Percentiles rank a stretch among this genome's conserved stretches.
Evolutionary conservation across 208 protist genomes (phyloP).

Genomic region (Angomonas deanei): DNA sequence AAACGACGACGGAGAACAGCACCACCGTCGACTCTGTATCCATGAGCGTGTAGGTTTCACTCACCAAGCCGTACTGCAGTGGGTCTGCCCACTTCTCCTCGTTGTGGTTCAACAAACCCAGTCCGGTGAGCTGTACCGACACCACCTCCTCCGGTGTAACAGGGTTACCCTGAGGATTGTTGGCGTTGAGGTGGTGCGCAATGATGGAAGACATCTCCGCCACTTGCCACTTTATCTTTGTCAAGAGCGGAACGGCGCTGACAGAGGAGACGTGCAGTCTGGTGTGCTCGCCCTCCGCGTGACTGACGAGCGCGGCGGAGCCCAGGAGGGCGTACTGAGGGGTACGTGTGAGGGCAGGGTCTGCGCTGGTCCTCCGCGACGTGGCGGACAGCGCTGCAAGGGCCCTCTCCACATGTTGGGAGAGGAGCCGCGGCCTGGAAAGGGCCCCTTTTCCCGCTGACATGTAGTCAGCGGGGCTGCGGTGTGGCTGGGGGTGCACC

Average conservation of each 20-base stretch:
- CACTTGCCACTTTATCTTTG: constrained; percentile 80
- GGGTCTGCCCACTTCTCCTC: constrained; percentile 1
- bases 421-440: neutral
- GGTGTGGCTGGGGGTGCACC: constrained; percentile 31
- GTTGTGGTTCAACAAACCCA: neutral
- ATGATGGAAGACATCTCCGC: constrained; percentile 52
- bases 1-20: constrained; percentile 40
- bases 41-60: neutral
- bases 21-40: constrained; percentile 7
- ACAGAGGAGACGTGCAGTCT: constrained; percentile 6
- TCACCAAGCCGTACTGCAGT: neutral
- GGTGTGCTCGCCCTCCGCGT: constrained; percentile 25
- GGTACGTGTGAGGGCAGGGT: constrained; percentile 8
- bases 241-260: constrained; percentile 43
- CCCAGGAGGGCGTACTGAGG: constrained; percentile 49
- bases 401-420: neutral
- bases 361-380: neutral
- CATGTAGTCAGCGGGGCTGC: neutral
- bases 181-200: constrained; percentile 5
- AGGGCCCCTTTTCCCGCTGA: neutral
- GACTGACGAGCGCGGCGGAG: constrained; percentile 37
- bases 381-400: neutral
- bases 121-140: neutral
- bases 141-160: neutral
- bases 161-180: neutral